Evolutionary conservation across 371 early-diverging fungal genomes (phyloP).

Genomic region (Mortierella sp.): DNA sequence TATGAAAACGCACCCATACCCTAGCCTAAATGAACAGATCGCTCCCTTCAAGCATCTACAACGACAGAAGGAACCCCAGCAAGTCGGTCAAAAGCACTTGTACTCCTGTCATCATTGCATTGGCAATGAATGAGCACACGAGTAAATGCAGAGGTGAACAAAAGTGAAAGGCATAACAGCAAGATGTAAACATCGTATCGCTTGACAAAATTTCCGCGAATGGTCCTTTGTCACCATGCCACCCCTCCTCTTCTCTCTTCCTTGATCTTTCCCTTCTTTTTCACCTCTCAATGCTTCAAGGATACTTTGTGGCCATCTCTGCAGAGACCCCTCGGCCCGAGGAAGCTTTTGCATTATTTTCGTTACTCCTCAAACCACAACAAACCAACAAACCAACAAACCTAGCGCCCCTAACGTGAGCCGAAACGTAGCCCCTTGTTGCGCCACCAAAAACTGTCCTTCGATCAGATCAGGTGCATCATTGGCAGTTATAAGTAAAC

Average conservation of each 20-base stretch:
- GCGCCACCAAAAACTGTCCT: background rate
- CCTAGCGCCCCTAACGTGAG: background rate
- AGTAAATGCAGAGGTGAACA: too few species aligned
- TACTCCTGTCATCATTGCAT: background rate
- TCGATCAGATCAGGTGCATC: too few species aligned
- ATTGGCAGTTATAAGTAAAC: too few species aligned
- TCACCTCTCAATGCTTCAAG: too few species aligned
- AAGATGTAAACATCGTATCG: constrained; percentile 1
- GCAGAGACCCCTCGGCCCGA: constrained; percentile 1
- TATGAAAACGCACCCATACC: too few species aligned
- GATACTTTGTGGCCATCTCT: background rate
- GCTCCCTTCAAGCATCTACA: background rate
- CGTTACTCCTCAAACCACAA: background rate
- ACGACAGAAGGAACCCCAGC: background rate
- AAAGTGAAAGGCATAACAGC: too few species aligned
- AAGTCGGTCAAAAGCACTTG: background rate
- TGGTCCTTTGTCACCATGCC: background rate
- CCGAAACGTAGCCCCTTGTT: background rate
- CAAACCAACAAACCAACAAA: constrained; percentile 11
- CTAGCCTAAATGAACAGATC: too few species aligned
- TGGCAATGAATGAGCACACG: background rate
- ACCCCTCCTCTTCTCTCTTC: background rate
- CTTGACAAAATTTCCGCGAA: background rate
- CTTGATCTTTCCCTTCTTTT: background rate
- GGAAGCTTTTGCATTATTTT: background rate